Base-by-base conservation (phyloP, 1,284 basidiomycete species). In the Apiotrichum veenhuisii region DNA sequence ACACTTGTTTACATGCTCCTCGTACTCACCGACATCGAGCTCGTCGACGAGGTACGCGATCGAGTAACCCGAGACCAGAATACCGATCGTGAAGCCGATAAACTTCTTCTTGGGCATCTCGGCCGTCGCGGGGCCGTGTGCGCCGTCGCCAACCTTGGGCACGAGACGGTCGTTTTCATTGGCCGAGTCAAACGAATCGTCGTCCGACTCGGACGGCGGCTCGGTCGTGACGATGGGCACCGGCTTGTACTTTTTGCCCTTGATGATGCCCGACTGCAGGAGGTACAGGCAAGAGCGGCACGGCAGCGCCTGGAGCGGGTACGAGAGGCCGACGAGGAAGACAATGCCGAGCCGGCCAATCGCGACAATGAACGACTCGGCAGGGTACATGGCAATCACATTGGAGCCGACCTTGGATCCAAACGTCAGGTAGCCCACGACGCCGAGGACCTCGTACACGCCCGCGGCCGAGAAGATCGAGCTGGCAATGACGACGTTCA, bases 271-370 rank as follows among this genome's bases (percentile, higher is more conserved):
- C 15, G 73, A 71, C 23, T 74, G 73, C 40, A 98, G 85, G 30
- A 96, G 95, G 78, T 95, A 91, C 40, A 99, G 77, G 68, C 90
- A 94, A 63, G 88, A 90, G 50, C 96, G 82, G 72, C 93, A 97
- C 0, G 96, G 96, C 60, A 95, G 89, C 4, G 93, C 86, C 77
- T 97, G 94, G 47, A 97, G 75, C 0, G 94, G 92, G 75, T 97
- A 96, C 15, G 89, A 92, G 66, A 93, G 92, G 62, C 89, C 81
- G 61, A 93, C 93, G 30, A 97, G 83, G 45, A 91, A 80, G 40
- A 93, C 89, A 66, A 99, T 96, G 20, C 93, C 93, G 10, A 97
- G 79, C 70, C 97, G 91, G 8, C 94, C 94, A 61, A 96, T 74
- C 40, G 94, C 92, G 62, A 98, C 89, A 74, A 96, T 89, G 34